A percentile compares a stretch with the other conserved stretches of the same genome.
phyloP scores from a whole-genome alignment of 129 eudicot genomes.

The Chrysanthemum makinoi region DNA sequence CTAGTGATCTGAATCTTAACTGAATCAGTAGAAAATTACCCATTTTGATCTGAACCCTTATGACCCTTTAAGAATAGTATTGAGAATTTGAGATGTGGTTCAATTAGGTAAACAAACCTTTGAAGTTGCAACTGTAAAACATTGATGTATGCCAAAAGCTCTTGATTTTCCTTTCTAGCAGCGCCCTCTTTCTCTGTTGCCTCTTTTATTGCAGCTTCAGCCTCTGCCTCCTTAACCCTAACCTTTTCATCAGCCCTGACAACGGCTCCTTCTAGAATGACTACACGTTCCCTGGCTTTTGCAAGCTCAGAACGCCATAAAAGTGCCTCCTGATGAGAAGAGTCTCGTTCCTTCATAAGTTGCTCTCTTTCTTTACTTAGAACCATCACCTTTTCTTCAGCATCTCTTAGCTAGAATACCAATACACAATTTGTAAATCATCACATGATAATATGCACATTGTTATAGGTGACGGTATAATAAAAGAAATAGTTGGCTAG shows the following conservation, averaged over 20 bases:
- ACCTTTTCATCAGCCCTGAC: slow-evolving; percentile 95
- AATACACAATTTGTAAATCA: slow-evolving; percentile 18
- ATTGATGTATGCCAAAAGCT: slow-evolving; percentile 77
- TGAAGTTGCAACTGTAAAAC: slow-evolving; percentile 64
- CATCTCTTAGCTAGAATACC: slow-evolving; percentile 52
- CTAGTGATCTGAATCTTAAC: background rate
- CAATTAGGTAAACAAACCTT: slow-evolving; percentile 46
- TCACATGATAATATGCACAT: background rate
- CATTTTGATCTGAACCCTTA: background rate
- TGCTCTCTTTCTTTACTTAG: slow-evolving; percentile 74
- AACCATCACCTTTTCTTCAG: slow-evolving; percentile 54
- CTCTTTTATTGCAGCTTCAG: slow-evolving; percentile 76
- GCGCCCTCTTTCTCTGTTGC: slow-evolving; percentile 65
- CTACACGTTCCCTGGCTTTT: slow-evolving; percentile 89
- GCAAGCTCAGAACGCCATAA: slow-evolving; percentile 97
- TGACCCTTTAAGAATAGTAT: background rate
- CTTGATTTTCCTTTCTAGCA: slow-evolving; percentile 78
- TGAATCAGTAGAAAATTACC: background rate
- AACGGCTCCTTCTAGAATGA: slow-evolving; percentile 86
- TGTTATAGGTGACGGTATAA: background rate
- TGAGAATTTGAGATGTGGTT: background rate
- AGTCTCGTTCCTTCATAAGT: slow-evolving; percentile 62
- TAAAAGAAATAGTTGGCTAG: too few relatives aligned
- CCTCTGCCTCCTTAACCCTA: slow-evolving; percentile 68
- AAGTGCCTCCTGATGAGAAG: slow-evolving; percentile 82